Evolutionary conservation across 1,284 basidiomycete species (phyloP), one percentile per base, ranked within the genome.

Genomic region (Ustilago nuda): DNA sequence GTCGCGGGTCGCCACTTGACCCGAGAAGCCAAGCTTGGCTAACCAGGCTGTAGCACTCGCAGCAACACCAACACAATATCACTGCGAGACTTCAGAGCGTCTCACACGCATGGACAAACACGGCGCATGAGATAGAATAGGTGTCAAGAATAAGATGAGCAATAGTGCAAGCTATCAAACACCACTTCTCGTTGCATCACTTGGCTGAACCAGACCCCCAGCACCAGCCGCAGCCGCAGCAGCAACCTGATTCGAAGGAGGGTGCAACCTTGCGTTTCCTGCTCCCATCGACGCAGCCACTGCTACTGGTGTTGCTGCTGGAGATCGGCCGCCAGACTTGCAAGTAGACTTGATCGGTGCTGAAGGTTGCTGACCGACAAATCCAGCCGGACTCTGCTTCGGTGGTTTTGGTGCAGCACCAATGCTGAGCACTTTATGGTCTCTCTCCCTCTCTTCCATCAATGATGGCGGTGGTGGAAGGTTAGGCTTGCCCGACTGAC

Each of bases 391-490:
- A 36, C 17, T 19, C 8, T 32, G 39, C 39, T 45, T 61, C 27
- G n/a, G 7, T 19, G 33, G 12, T 60, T 50, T 59, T 17, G 52
- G 35, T 23, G 58, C 50, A 7, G 71, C 35, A 17, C 71, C 71
- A n/a, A 68, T 74, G 56, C 50, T 56, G 2, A 50, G 17, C 19
- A 30, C 46, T 63, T 63, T 70, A n/a, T 36, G 23, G 15, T 71
- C 68, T 13, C 61, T 56, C 19, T 67, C 67, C 30, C 33, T 39
- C n/a, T 50, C 57, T 4, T 56, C 27, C 0, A 58, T 8, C 56
- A 72, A 63, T 1, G 73, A 67, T 8, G 73, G 73, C 27, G 73
- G 73, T 9, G 66, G 72, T 2, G 72, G 72, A 32, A 76, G 19
- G 19, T 50, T 71, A n/a, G 64, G 17, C 19, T 45, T 45, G 51